These are phyloP conservation scores for Amanita subjunquillea DNA, from an alignment of 768 basidiomycete species.

Conservation along the genomic window DNA sequence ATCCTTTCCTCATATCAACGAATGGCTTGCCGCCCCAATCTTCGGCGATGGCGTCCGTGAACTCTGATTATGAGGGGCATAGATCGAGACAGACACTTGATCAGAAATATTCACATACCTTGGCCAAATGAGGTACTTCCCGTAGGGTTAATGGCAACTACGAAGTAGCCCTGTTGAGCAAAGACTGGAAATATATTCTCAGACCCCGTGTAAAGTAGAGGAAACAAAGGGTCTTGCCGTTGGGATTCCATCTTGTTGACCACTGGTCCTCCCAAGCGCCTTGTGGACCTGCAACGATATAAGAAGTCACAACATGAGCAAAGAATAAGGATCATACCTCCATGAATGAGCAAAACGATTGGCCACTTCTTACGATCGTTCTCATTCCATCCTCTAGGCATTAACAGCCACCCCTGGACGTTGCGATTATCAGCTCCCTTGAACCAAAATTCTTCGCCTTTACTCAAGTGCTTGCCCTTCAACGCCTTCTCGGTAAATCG, in stretches of 20 bases:
- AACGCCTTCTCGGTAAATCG: slow-evolving; percentile 48
- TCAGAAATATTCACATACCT: slow-evolving; percentile 26
- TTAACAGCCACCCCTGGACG: slow-evolving; percentile 81
- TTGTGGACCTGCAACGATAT: slow-evolving; percentile 42
- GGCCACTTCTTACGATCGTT: slow-evolving; percentile 71
- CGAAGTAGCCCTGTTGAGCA: slow-evolving; percentile 82
- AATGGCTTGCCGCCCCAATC: slow-evolving; percentile 89
- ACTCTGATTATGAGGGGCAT: slow-evolving; percentile 29
- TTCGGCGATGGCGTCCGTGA: slow-evolving; percentile 71
- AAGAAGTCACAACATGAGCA: not conserved
- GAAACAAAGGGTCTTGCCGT: slow-evolving; percentile 30
- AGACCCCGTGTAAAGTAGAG: not conserved
- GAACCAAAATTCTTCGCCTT: slow-evolving; percentile 84
- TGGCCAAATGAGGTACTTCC: slow-evolving; percentile 93
- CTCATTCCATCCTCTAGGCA: slow-evolving; percentile 66
- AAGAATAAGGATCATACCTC: slow-evolving; percentile 28
- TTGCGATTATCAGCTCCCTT: slow-evolving; percentile 64
- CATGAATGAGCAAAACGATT: slow-evolving; percentile 71
- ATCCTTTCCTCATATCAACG: slow-evolving; percentile 64
- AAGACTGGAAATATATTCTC: slow-evolving; percentile 38
- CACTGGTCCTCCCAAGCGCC: slow-evolving; percentile 87
- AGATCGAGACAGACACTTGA: not conserved
- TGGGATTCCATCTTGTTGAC: slow-evolving; percentile 90
- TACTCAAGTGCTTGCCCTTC: slow-evolving; percentile 43
- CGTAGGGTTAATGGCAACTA: slow-evolving; percentile 84